A percentile compares a stretch with the other conserved stretches of the same genome.
phyloP scores from a whole-genome alignment of 768 basidiomycete genomes.

The Amanita pseudoporphyria region DNA sequence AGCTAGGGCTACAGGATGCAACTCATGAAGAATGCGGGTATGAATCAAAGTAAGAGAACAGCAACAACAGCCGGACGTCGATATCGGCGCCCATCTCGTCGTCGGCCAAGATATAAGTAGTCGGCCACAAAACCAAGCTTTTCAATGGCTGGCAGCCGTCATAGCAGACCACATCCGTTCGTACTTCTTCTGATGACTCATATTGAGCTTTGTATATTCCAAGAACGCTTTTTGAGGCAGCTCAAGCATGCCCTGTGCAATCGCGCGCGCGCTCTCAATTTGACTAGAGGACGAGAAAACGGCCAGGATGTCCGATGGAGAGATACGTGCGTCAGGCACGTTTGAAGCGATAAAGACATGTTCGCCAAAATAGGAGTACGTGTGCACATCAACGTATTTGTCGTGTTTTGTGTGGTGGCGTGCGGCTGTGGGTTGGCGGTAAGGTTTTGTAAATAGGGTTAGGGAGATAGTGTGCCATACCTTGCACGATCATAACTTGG shows the following conservation, averaged over 20 bases:
- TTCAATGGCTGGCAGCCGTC: conserved; percentile 1
- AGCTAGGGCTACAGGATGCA: no score
- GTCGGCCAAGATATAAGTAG: no score
- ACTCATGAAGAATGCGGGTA: no score
- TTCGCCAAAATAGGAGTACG: conserved; percentile 54
- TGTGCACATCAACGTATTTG: conserved; percentile 55
- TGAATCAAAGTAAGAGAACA: no score
- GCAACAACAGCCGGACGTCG: no score
- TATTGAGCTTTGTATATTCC: conserved; percentile 45
- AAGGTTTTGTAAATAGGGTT: no score
- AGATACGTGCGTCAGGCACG: conserved; percentile 55
- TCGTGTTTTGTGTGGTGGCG: conserved; percentile 47
- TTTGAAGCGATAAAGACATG: conserved; percentile 55
- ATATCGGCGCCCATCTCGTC: no score
- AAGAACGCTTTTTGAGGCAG: conserved; percentile 49
- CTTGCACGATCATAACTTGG: conserved; percentile 61
- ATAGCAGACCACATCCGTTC: conserved; percentile 42
- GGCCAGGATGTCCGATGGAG: conserved; percentile 46
- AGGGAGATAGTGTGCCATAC: no score
- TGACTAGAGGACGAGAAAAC: conserved; percentile 28
- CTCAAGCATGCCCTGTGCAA: conserved; percentile 49
- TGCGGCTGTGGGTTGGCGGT: conserved; percentile 28
- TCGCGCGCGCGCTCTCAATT: conserved; percentile 13
- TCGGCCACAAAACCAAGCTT: not conserved
- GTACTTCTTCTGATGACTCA: conserved; percentile 42